Conservation (phyloP, 129 eudicot species). For the Cynara cardunculus region DNA sequence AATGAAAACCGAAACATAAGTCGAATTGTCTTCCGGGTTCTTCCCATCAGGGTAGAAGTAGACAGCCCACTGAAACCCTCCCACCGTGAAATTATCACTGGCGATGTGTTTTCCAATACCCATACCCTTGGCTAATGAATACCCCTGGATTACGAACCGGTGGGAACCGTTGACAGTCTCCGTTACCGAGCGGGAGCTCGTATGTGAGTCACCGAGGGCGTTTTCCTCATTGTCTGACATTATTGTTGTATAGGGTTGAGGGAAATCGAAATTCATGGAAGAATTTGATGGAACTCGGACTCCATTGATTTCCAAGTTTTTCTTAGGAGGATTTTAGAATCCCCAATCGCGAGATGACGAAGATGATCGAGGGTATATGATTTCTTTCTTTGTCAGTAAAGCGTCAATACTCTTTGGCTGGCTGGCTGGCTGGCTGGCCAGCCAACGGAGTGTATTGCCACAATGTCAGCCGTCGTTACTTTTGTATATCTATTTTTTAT, state of each 20-base stretch:
- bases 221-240: neutral
- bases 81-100: constrained; percentile 75
- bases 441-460: neutral
- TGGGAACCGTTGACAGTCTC: constrained; percentile 81
- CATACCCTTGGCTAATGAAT: constrained; percentile 79
- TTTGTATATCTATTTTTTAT: too few relatives aligned
- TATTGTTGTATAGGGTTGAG: neutral
- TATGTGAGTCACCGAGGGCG: constrained; percentile 26
- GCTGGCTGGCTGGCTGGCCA: neutral
- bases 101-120: constrained; percentile 84
- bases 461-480: neutral
- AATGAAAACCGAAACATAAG: constrained; percentile 73
- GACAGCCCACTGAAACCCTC: constrained; percentile 81
- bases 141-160: constrained; percentile 67
- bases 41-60: constrained; percentile 86
- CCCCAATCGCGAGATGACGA: neutral
- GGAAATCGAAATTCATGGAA: neutral
- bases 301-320: neutral
- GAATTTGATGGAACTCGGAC: neutral
- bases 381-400: neutral
- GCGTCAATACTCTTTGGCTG: neutral
- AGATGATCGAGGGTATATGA: neutral
- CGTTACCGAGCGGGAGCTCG: constrained; percentile 64
- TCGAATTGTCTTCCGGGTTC: constrained; percentile 72
- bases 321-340: neutral